A percentile compares a stretch with the other conserved stretches of the same genome.
phyloP scores from a whole-genome alignment of 805 yeast species.

The Barnettozyma sp. region DNA sequence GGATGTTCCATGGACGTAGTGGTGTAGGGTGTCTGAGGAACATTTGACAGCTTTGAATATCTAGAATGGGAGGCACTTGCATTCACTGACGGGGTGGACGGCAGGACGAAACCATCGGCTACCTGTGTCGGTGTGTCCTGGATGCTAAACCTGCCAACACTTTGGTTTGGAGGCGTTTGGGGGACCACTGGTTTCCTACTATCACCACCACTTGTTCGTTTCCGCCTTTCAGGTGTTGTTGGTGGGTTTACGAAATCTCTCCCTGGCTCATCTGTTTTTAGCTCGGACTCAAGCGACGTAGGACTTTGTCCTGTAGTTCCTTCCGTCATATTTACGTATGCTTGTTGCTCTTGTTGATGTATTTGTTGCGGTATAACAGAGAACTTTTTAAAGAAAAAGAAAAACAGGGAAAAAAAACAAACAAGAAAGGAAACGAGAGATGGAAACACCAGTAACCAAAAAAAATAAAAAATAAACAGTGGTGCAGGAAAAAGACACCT shows the following conservation, averaged over 20 bases:
- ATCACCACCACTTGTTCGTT: background rate
- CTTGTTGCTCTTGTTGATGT: too few relatives aligned
- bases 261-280: background rate
- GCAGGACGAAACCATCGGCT: constrained; percentile 13
- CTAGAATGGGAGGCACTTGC: constrained; percentile 1
- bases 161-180: constrained; percentile 20
- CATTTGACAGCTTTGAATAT: constrained; percentile 16
- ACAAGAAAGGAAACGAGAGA: too few relatives aligned
- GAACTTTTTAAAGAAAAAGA: too few relatives aligned
- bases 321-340: constrained; percentile 1
- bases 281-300: background rate
- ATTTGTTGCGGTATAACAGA: too few relatives aligned
- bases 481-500: too few relatives aligned
- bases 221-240: constrained; percentile 13
- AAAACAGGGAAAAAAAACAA: too few relatives aligned
- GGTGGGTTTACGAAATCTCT: constrained; percentile 2
- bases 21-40: constrained; percentile 22
- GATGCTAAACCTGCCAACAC: constrained; percentile 3
- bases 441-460: too few relatives aligned
- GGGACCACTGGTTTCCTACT: too few relatives aligned
- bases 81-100: constrained; percentile 20
- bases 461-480: too few relatives aligned
- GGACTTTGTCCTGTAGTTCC: background rate
- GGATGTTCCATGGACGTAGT: background rate
- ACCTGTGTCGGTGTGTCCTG: constrained; percentile 18